These are phyloP conservation scores for Piromyces finnis DNA, from an alignment of 192 early-diverging fungal genomes.

Conservation along the genomic window DNA sequence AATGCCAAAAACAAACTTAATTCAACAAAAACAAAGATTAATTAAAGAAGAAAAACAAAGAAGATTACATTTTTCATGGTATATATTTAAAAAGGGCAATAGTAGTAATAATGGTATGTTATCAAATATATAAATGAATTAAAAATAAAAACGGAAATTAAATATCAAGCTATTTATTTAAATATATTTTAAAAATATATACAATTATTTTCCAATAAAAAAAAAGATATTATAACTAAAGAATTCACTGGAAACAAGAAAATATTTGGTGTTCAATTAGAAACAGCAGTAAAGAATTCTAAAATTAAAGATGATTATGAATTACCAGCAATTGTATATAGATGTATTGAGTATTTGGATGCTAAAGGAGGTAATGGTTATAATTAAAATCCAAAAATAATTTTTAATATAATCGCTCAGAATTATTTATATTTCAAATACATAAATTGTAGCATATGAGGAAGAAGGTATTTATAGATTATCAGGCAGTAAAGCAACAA, in stretches of 20 bases:
- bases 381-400: too few relatives aligned
- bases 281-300: slow-evolving; percentile 55
- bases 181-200: too few relatives aligned
- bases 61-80: background rate
- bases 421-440: too few relatives aligned
- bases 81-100: background rate
- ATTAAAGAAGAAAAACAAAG: background rate
- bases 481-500: slow-evolving; percentile 54
- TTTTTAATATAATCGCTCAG: too few relatives aligned
- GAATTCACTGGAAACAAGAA: background rate
- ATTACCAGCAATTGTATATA: slow-evolving; percentile 80
- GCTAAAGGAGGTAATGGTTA: slow-evolving; percentile 51
- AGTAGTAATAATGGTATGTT: background rate
- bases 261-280: slow-evolving; percentile 77
- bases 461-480: slow-evolving; percentile 94
- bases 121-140: too few relatives aligned
- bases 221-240: too few relatives aligned
- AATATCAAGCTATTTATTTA: too few relatives aligned
- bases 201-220: too few relatives aligned
- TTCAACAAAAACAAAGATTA: background rate
- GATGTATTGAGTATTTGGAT: slow-evolving; percentile 94
- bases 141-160: too few relatives aligned
- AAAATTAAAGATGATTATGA: slow-evolving; percentile 56
- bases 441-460: slow-evolving; percentile 50
- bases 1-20: background rate